Evolutionary conservation across 2,329 filamentous ascomycete genomes (phyloP).

Genomic region (Calonectria naviculata): DNA sequence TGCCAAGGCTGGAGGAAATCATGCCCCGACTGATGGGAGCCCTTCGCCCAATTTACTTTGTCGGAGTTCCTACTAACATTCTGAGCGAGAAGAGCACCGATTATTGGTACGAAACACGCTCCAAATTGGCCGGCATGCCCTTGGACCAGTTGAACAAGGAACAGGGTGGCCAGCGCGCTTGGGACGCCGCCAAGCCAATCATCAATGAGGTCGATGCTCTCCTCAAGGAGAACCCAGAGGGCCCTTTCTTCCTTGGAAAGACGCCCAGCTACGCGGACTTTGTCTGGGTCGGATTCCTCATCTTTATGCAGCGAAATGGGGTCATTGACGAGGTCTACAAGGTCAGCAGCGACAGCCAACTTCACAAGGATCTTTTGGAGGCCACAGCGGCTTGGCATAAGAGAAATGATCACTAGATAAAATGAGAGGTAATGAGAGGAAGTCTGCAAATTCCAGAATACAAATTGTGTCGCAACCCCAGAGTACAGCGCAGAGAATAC

Average conservation of each 20-base stretch:
- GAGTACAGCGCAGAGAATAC: not conserved
- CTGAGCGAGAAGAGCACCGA: constrained; percentile 61
- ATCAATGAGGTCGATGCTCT: constrained; percentile 53
- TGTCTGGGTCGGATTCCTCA: constrained; percentile 61
- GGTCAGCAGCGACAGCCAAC: constrained; percentile 48
- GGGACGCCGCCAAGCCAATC: constrained; percentile 53
- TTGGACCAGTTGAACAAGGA: constrained; percentile 61
- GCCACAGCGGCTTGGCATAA: constrained; percentile 53
- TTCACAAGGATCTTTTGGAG: constrained; percentile 54
- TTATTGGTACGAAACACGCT: constrained; percentile 68
- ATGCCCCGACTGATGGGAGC: constrained; percentile 45
- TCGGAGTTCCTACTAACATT: constrained; percentile 59
- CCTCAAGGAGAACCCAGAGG: constrained; percentile 65
- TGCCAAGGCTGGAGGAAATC: constrained; percentile 55
- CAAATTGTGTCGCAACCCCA: not conserved
- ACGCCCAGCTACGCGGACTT: constrained; percentile 69
- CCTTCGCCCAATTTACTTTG: constrained; percentile 56
- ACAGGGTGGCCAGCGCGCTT: constrained; percentile 61
- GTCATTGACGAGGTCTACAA: constrained; percentile 49
- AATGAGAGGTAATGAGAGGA: not conserved
- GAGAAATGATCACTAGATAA: constrained; percentile 48
- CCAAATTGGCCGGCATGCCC: constrained; percentile 60
- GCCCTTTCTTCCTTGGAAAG: constrained; percentile 71
- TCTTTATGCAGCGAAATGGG: constrained; percentile 52
- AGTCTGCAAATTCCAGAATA: not conserved